Base-by-base conservation (phyloP, 2,329 filamentous ascomycete genomes). In the Penicillium glabrum region DNA sequence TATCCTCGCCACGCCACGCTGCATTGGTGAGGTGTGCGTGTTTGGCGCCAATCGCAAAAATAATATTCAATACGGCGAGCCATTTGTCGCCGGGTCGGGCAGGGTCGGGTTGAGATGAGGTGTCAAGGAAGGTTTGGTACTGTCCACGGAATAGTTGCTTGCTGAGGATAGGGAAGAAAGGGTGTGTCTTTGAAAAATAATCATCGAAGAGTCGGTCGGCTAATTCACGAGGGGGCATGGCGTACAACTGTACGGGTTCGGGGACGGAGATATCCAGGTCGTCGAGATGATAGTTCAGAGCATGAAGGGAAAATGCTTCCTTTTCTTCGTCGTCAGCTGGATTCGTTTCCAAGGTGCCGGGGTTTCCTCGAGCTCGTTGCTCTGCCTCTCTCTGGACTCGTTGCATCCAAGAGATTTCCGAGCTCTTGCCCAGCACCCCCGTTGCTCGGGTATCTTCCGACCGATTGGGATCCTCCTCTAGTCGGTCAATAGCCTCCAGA, bases 341-440 rank as follows among this genome's bases (percentile, higher is more conserved):
- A 26, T 54, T 53, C 7, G 56, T 39, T 35, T 74, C 70, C 33
- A 66, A 61, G 21, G 53, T 63, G 6, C 68, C 69, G 24, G 71
- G 59, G 50, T 70, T 51, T 19, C 64, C 67, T 56, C 54, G 69
- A 14, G 62, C 61, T 39, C 72, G 65, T 61, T 76, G 67, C 39
- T 72, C 69, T 57, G 73, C 68, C 63, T 79, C 72, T 64, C 65
- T 62, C 9, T 70, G 71, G 19, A 79, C 57, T 33, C 74, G 70
- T 59, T 79, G 76, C 63, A 79, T 72, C 77, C 77, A 80, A 3
- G 72, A 76, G 23, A 78, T 67, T 56, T 79, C 77, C 0, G 77
- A 79, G 49, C 76, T 77, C 54, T 79, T 79, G 6, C 77, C 77
- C 67, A 77, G 73, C 57, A 75, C 79, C 1, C 76, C 75, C 1